Conservation (phyloP, 257 asterid species). For the Datura wrightii region DNA sequence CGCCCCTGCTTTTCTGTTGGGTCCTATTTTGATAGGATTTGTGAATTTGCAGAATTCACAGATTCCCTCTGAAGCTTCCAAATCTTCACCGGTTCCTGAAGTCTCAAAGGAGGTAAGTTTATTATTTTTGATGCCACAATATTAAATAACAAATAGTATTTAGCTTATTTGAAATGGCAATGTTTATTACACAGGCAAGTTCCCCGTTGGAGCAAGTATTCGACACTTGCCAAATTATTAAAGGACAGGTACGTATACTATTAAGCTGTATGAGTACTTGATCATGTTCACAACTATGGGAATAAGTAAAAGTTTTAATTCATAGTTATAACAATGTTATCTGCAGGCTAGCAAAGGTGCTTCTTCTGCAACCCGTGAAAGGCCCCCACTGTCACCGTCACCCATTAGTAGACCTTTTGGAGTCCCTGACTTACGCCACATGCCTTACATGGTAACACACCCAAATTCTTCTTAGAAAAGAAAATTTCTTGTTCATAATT, state of each 20-base stretch:
- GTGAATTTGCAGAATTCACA: slow-evolving; percentile 12
- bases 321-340: background rate
- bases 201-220: slow-evolving; percentile 8
- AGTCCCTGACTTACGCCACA: slow-evolving; percentile 19
- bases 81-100: slow-evolving; percentile 7
- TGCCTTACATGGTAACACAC: slow-evolving; percentile 36
- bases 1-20: no score
- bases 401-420: slow-evolving; percentile 27
- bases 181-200: slow-evolving; percentile 31
- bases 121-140: background rate
- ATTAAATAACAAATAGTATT: background rate
- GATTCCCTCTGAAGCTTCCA: background rate
- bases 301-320: background rate
- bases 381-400: slow-evolving; percentile 45
- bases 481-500: background rate
- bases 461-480: no score
- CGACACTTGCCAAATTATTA: slow-evolving; percentile 29
- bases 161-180: background rate
- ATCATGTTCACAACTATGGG: background rate
- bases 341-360: slow-evolving; percentile 27
- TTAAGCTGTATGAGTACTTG: background rate
- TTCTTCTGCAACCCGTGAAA: slow-evolving; percentile 21
- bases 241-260: slow-evolving; percentile 31
- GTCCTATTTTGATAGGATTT: background rate
- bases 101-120: slow-evolving; percentile 6